Conservation (phyloP, 2,329 filamentous ascomycete genomes). For the Aspergillus pseudoterreus region DNA sequence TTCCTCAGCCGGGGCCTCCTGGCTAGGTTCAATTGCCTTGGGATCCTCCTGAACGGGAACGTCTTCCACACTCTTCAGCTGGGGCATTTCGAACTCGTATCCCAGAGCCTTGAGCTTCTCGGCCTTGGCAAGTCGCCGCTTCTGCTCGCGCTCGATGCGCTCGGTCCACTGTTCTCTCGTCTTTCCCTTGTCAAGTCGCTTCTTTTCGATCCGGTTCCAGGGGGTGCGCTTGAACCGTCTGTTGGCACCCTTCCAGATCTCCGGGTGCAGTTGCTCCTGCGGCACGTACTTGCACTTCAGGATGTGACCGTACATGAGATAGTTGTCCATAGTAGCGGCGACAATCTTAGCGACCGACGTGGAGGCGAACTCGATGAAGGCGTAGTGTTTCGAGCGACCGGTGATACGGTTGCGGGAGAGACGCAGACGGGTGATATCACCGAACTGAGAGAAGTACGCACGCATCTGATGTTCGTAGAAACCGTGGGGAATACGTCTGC, state of each 20-base stretch:
- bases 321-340: slow-evolving; percentile 95
- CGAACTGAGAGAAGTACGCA: slow-evolving; percentile 91
- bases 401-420: slow-evolving; percentile 90
- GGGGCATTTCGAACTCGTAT: slow-evolving; percentile 76
- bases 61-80: slow-evolving; percentile 61
- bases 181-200: slow-evolving; percentile 67
- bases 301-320: slow-evolving; percentile 90
- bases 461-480: slow-evolving; percentile 98
- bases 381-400: slow-evolving; percentile 87
- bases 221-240: slow-evolving; percentile 84
- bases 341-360: slow-evolving; percentile 84
- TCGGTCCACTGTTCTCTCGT: slow-evolving; percentile 74
- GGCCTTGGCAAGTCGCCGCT: slow-evolving; percentile 64
- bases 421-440: slow-evolving; percentile 71
- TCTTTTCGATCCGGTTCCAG: slow-evolving; percentile 79
- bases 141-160: slow-evolving; percentile 69
- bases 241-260: slow-evolving; percentile 87
- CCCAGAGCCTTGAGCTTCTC: slow-evolving; percentile 74
- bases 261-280: slow-evolving; percentile 70
- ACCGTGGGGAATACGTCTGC: slow-evolving; percentile 76
- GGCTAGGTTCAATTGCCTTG: slow-evolving; percentile 31
- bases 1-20: slow-evolving; percentile 25
- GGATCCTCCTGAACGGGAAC: slow-evolving; percentile 43
- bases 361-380: slow-evolving; percentile 82
- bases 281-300: slow-evolving; percentile 81